Percentiles rank a stretch among this genome's conserved stretches.
phyloP scores from a whole-genome alignment of 441 rosid species.

The Populus trichocarpa region DNA sequence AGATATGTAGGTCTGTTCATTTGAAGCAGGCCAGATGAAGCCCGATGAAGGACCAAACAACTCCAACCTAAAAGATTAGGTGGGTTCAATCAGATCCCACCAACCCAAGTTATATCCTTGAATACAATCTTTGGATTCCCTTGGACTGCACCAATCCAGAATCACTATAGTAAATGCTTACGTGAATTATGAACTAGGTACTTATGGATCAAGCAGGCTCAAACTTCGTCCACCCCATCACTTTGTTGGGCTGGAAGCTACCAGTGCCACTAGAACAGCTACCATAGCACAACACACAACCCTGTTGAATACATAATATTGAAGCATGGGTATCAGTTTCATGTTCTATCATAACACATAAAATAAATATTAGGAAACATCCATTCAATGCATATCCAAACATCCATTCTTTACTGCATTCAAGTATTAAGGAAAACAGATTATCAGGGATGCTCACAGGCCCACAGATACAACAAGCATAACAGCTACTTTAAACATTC shows the following conservation, averaged over 20 bases:
- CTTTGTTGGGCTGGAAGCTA: constrained; percentile 98
- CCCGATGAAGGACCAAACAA: not conserved
- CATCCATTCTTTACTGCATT: not conserved
- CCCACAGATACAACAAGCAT: constrained; percentile 89
- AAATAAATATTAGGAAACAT: not conserved
- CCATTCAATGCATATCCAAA: not conserved
- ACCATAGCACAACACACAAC: constrained; percentile 69
- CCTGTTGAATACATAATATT: constrained; percentile 44
- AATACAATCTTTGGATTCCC: not conserved
- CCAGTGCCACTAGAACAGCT: constrained; percentile 87
- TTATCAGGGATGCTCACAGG: constrained; percentile 62
- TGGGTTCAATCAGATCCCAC: not conserved
- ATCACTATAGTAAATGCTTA: not conserved
- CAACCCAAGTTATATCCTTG: not conserved
- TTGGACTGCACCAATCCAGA: not conserved
- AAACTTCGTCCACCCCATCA: constrained; percentile 99
- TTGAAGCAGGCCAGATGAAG: not conserved
- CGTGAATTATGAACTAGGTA: constrained; percentile 15
- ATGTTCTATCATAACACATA: not conserved
- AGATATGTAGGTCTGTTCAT: not conserved
- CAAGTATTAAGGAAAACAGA: constrained; percentile 9
- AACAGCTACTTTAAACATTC: constrained; percentile 93
- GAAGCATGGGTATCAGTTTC: constrained; percentile 7
- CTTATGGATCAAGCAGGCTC: constrained; percentile 99
- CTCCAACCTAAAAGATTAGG: not conserved